phyloP scores from a whole-genome alignment of 1,139 yeast genomes.

The Trichomonascaceae sp. region DNA sequence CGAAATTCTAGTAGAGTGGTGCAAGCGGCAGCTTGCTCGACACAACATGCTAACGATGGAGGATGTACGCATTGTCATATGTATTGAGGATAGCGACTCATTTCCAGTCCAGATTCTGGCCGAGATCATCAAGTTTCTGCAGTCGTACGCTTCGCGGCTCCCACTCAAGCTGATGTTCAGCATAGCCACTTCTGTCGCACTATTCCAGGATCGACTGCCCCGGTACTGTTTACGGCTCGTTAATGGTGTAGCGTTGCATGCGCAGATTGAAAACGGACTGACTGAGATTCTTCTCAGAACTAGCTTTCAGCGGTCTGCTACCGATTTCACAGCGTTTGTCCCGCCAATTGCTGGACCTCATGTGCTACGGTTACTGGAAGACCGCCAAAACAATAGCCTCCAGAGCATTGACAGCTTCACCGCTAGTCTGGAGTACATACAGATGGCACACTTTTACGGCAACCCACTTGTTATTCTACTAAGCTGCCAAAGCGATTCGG shows the following conservation, averaged over 20 bases:
- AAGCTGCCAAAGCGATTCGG: conserved; percentile 25
- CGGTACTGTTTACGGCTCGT: conserved; percentile 18
- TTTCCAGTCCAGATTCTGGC: conserved; percentile 39
- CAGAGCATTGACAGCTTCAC: conserved; percentile 39
- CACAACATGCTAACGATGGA: conserved; percentile 9
- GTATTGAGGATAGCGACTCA: conserved; percentile 56
- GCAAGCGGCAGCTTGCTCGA: conserved; percentile 12
- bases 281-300: conserved; percentile 12
- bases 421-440: conserved; percentile 42
- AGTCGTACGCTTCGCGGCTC: conserved; percentile 23
- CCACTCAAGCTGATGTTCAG: conserved; percentile 42
- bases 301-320: conserved; percentile 8
- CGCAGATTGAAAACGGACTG: conserved; percentile 13
- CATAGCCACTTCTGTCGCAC: conserved; percentile 36
- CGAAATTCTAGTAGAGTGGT: conserved; percentile 41
- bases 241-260: conserved; percentile 15
- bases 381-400: conserved; percentile 17
- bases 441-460: conserved; percentile 60
- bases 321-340: conserved; percentile 7
- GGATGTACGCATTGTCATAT: conserved; percentile 28
- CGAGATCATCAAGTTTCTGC: conserved; percentile 36
- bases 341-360: conserved; percentile 18
- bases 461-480: conserved; percentile 45
- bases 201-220: conserved; percentile 32
- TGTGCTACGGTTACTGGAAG: conserved; percentile 11